phyloP scores from a whole-genome alignment of 768 basidiomycete species.

The Coprinopsis sp. region DNA sequence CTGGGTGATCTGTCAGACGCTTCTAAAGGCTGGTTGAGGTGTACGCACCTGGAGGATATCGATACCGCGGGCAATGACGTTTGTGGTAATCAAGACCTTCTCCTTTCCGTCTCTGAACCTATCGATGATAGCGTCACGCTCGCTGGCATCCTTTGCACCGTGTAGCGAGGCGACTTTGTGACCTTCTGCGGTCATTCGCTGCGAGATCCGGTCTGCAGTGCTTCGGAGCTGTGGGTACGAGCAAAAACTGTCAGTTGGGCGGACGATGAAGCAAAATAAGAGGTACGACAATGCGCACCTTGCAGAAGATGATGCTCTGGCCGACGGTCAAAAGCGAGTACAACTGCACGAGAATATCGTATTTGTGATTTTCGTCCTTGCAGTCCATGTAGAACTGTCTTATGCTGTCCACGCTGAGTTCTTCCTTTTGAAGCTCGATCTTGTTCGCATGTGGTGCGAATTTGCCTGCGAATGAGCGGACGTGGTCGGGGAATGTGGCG shows the following conservation, averaged over 20 bases:
- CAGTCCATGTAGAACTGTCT: conserved; percentile 99
- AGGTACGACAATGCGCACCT: conserved; percentile 42
- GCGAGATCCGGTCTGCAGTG: conserved; percentile 88
- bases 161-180: conserved; percentile 96
- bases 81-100: conserved; percentile 95
- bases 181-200: conserved; percentile 87
- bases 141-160: conserved; percentile 84
- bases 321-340: conserved; percentile 92
- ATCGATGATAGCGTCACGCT: conserved; percentile 92
- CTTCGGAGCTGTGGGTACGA: conserved; percentile 60
- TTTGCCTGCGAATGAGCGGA: conserved; percentile 85
- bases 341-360: conserved; percentile 86
- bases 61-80: conserved; percentile 97
- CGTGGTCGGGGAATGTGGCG: conserved; percentile 94
- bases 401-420: conserved; percentile 90
- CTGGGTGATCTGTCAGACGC: not conserved
- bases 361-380: conserved; percentile 86
- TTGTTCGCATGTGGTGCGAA: conserved; percentile 95
- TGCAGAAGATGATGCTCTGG: conserved; percentile 98
- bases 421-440: conserved; percentile 91
- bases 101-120: conserved; percentile 93
- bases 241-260: conserved; percentile 1
- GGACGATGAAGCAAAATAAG: conserved; percentile 1
- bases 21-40: not conserved
- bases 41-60: conserved; percentile 73